phyloP scores from a whole-genome alignment of 768 basidiomycete genomes.

The Tulasnella calospora region DNA sequence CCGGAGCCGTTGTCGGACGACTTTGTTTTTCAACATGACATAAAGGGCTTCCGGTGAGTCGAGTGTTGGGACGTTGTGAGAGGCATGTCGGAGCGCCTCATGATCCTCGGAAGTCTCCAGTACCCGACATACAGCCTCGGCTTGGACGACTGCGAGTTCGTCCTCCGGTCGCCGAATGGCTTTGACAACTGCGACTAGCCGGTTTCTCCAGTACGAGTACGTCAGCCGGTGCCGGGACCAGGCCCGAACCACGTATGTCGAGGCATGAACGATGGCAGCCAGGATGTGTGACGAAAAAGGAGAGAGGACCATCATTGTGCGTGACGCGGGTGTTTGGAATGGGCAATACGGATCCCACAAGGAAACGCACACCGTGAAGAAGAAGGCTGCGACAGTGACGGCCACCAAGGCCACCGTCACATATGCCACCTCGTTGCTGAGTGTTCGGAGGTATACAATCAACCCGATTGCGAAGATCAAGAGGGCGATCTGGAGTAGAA shows the following conservation, averaged over 20 bases:
- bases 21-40: slow-evolving; percentile 1
- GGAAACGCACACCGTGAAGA: not conserved
- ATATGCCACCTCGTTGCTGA: not conserved
- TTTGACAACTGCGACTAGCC: not conserved
- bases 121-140: not conserved
- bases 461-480: not conserved
- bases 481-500: not conserved
- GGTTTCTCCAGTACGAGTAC: not conserved
- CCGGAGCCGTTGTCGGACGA: not conserved
- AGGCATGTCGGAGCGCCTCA: not conserved
- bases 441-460: not conserved
- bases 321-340: not conserved
- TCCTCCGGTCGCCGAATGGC: not conserved
- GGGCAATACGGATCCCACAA: not conserved
- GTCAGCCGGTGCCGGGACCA: not conserved
- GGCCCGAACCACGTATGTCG: not conserved
- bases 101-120: slow-evolving; percentile 1
- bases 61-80: not conserved
- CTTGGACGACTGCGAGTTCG: not conserved
- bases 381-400: not conserved
- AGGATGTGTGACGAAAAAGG: not conserved
- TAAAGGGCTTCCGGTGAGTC: slow-evolving; percentile 1
- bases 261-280: not conserved
- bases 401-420: not conserved
- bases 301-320: not conserved